Percentiles rank a stretch among this genome's conserved stretches.
Conservation (phyloP, 2,329 filamentous ascomycete genomes). For the Mycogone perniciosa region DNA sequence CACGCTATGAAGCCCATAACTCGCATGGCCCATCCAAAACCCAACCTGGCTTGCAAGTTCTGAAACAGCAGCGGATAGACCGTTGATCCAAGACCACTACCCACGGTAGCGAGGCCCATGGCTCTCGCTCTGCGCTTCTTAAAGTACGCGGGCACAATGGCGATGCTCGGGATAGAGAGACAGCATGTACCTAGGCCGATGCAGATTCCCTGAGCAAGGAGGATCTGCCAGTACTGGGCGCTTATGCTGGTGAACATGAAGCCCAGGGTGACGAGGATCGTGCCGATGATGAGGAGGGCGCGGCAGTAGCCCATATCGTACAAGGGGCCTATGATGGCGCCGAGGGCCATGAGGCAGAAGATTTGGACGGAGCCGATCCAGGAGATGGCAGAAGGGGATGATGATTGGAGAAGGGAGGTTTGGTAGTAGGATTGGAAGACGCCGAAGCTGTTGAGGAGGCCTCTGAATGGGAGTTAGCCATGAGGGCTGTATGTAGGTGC, state of each 20-base stretch:
- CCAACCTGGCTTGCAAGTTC: constrained; percentile 21
- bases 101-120: constrained; percentile 36
- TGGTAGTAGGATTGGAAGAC: constrained; percentile 32
- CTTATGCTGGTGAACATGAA: constrained; percentile 41
- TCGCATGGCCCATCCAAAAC: constrained; percentile 31
- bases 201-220: constrained; percentile 35
- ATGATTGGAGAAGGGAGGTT: constrained; percentile 17
- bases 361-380: constrained; percentile 41
- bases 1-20: constrained; percentile 30
- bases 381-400: constrained; percentile 30
- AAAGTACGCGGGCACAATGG: constrained; percentile 37
- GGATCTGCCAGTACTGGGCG: constrained; percentile 37
- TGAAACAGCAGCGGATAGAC: constrained; percentile 34
- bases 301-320: constrained; percentile 39
- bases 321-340: constrained; percentile 34
- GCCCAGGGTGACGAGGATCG: constrained; percentile 32
- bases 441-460: constrained; percentile 32
- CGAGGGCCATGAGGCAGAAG: constrained; percentile 35
- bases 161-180: constrained; percentile 29
- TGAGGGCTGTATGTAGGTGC: neutral
- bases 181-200: constrained; percentile 32
- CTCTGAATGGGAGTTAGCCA: constrained; percentile 16
- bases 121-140: constrained; percentile 32
- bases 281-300: constrained; percentile 28
- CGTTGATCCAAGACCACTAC: constrained; percentile 34